Base-by-base conservation (phyloP, 495 filamentous ascomycete species). In the Thozetella sp. region DNA sequence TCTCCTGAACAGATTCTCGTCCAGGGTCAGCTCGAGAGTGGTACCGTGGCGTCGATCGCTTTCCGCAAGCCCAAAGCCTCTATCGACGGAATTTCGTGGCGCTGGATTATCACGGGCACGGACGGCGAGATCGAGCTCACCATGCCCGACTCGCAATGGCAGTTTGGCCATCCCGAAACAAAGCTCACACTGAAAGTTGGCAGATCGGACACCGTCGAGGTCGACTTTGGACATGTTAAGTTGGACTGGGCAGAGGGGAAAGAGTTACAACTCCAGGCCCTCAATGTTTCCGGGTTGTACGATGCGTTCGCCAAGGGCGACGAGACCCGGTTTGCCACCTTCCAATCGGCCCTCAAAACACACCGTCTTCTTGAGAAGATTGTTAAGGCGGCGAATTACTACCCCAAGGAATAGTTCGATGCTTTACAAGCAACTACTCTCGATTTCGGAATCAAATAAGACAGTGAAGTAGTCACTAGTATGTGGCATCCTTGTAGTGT, bases 71-170 rank as follows among this genome's bases (percentile, higher is more conserved):
- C 68, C 1, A 57, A 63, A 22, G 37, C 64, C 0, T 63, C 72
- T n/a, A 65, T 71, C 26, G 72, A 75, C 51, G 62, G 55, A 2
- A 56, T 56, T 1, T 62, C 61, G 19, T 64, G 78, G 19, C 54
- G 65, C 12, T 83, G 79, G 81, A 60, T 67, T 22, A 80, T 83
- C 54, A 70, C 72, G 22, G 81, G 78, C 48, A 70, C 71, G 1
- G 71, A 80, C 51, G 80, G 82, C 9, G 75, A 80, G 65, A 72
- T 82, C 23, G 70, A 68, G 48, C 53, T 83, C 45, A 68, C 67
- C 19, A 55, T 59, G 6, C 53, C 58, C 15, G 27, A 55, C 19
- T 1, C 6, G 34, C 11, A n/a, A 3, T 13, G 4, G 12, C 43
- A 48, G 43, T 10, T 48, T 3, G 43, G 20, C 10, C 10, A 20